A percentile compares a stretch with the other conserved stretches of the same genome.
phyloP scores from a whole-genome alignment of 129 eudicot genomes.

The Cynara cardunculus region DNA sequence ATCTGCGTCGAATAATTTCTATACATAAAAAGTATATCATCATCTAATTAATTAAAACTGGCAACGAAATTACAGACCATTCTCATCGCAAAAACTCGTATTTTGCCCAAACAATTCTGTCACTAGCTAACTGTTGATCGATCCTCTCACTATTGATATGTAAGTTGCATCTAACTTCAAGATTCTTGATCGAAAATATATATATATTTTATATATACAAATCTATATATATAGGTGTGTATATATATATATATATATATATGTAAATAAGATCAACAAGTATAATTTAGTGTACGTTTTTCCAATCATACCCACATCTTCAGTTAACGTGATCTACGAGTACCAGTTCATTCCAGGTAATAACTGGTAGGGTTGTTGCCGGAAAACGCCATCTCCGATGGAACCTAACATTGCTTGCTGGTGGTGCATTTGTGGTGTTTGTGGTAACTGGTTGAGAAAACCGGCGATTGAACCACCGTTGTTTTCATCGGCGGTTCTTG shows the following conservation, averaged over 20 bases:
- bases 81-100: slow-evolving; percentile 11
- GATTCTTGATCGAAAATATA: not conserved
- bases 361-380: slow-evolving; percentile 43
- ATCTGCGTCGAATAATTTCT: slow-evolving; percentile 8
- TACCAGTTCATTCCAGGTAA: slow-evolving; percentile 65
- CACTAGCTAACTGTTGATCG: slow-evolving; percentile 14
- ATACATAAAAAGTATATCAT: slow-evolving; percentile 2
- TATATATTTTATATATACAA: not conserved
- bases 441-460: slow-evolving; percentile 52
- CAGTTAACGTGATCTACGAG: slow-evolving; percentile 35
- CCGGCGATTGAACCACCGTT: slow-evolving; percentile 33
- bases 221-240: slow-evolving; percentile 4
- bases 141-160: slow-evolving; percentile 13
- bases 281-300: slow-evolving; percentile 2
- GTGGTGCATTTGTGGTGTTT: slow-evolving; percentile 36
- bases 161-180: slow-evolving; percentile 8
- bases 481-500: slow-evolving; percentile 25
- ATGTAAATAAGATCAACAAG: slow-evolving; percentile 1
- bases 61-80: slow-evolving; percentile 17
- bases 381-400: slow-evolving; percentile 56
- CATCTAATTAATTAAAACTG: slow-evolving; percentile 14
- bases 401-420: slow-evolving; percentile 59
- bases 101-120: slow-evolving; percentile 7
- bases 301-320: slow-evolving; percentile 22
- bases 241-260: slow-evolving; percentile 15